Evolutionary conservation across 108 stramenopile species (phyloP), one percentile per base, ranked within the genome.

Genomic region (Tribonema minus): DNA sequence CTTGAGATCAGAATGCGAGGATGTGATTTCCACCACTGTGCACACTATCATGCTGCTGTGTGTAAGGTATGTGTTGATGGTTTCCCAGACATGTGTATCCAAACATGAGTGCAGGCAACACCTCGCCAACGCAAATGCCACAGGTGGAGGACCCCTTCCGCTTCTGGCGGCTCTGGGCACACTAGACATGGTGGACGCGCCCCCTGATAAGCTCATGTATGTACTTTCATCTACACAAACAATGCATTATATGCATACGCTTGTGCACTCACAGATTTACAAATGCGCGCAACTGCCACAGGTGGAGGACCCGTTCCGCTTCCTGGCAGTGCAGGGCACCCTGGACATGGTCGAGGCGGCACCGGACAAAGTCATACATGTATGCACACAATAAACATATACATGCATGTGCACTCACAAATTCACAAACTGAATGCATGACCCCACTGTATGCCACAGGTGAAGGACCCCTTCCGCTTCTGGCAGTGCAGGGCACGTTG

Each of bases 281-380:
- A n/a, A n/a, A n/a, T n/a, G n/a, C n/a, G n/a, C n/a, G n/a, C n/a
- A n/a, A n/a, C n/a, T n/a, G n/a, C n/a, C 1, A 3, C 12, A 79
- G 77, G 77, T 79, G 30, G 81, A 82, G n/a, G 82, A 84, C 37
- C 83, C 83, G 5, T 84, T 78, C 77, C 68, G 82, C 0, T 84
- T 82, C 36, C 60, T 84, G 32, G 83, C 83, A 1, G 58, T 72
- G 36, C 83, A 82, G 67, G 83, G 82, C 9, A 61, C 71, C 3
- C 27, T 84, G 33, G 83, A 84, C 71, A 76, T 84, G 83, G 70
- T 84, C 1, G 82, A 71, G 15, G 71, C 76, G 27, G 81, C 77
- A 29, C 82, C 83, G 33, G 71, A 78, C 38, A 84, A 84, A n/a
- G 75, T 84, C 26, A 31, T 84, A 5, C 81, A 80, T n/a, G 81